Conservation (phyloP, 176 grass and related monocot genomes). For the Sorghum bicolor region DNA sequence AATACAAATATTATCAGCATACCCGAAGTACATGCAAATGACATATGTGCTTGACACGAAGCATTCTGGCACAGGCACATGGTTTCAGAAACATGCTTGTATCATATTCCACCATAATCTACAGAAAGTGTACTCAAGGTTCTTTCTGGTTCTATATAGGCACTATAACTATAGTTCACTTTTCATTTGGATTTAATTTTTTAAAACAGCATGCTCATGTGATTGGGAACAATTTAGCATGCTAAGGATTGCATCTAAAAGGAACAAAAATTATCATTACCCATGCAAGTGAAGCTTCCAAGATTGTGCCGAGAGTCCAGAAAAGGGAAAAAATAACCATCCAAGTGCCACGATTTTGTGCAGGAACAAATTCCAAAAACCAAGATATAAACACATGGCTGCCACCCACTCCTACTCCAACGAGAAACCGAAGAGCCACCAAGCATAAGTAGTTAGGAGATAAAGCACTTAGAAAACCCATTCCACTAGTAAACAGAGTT, state of each 20-base stretch:
- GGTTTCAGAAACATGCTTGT: background rate
- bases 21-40: background rate
- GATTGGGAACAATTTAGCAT: background rate
- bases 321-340: slow-evolving; percentile 45
- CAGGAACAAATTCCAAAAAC: slow-evolving; percentile 79
- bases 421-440: slow-evolving; percentile 55
- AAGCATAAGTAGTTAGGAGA: slow-evolving; percentile 70
- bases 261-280: slow-evolving; percentile 31
- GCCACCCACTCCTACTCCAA: slow-evolving; percentile 63
- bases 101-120: background rate
- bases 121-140: background rate
- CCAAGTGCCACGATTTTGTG: slow-evolving; percentile 55
- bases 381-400: slow-evolving; percentile 64
- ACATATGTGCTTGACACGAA: background rate
- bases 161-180: background rate
- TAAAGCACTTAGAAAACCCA: slow-evolving; percentile 58
- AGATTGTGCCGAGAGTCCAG: slow-evolving; percentile 63
- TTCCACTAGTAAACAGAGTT: slow-evolving; percentile 49
- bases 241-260: background rate
- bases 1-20: background rate
- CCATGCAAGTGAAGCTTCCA: slow-evolving; percentile 76
- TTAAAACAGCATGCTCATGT: background rate
- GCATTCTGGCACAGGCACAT: background rate
- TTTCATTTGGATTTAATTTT: background rate
- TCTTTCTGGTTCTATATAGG: background rate